Evolutionary conservation across 768 basidiomycete species (phyloP).

Genomic region (Dioszegia aurantiaca): DNA sequence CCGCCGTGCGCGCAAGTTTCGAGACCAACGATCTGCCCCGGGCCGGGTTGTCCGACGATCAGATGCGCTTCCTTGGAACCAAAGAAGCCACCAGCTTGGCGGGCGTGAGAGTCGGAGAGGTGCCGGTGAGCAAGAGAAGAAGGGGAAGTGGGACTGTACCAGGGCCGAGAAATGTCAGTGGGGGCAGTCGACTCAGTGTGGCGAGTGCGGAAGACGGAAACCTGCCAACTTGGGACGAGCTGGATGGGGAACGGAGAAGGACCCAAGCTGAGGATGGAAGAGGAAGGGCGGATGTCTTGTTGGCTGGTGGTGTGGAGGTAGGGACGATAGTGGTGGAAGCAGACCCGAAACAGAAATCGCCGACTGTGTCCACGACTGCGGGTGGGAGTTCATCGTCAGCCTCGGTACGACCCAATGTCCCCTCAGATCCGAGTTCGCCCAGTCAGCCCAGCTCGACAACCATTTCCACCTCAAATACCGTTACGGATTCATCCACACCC

Average conservation of each 20-base stretch:
- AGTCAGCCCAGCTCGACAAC: neutral
- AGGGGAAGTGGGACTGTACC: neutral
- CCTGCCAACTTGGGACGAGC: conserved; percentile 23
- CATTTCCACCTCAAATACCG: neutral
- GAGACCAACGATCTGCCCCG: conserved; percentile 26
- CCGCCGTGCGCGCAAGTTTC: conserved; percentile 36
- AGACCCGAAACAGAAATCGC: neutral
- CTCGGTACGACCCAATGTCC: too few relatives aligned
- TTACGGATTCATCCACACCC: neutral
- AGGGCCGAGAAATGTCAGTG: neutral
- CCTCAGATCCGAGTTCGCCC: too few relatives aligned
- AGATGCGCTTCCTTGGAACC: conserved; percentile 34
- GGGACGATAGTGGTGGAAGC: neutral
- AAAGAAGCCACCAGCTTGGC: conserved; percentile 29
- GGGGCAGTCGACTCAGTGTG: conserved; percentile 6
- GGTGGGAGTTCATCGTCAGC: too few relatives aligned
- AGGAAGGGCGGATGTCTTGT: conserved; percentile 5
- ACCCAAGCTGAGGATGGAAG: conserved; percentile 19
- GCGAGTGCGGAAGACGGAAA: conserved; percentile 1
- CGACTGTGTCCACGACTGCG: neutral
- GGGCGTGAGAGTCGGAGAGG: conserved; percentile 9
- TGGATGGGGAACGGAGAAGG: conserved; percentile 24
- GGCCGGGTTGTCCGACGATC: conserved; percentile 34
- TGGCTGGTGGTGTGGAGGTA: neutral
- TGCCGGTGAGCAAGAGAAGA: neutral